These are phyloP conservation scores for Gynostemma pentaphyllum DNA, from an alignment of 306 rosid species.

Conservation along the genomic window DNA sequence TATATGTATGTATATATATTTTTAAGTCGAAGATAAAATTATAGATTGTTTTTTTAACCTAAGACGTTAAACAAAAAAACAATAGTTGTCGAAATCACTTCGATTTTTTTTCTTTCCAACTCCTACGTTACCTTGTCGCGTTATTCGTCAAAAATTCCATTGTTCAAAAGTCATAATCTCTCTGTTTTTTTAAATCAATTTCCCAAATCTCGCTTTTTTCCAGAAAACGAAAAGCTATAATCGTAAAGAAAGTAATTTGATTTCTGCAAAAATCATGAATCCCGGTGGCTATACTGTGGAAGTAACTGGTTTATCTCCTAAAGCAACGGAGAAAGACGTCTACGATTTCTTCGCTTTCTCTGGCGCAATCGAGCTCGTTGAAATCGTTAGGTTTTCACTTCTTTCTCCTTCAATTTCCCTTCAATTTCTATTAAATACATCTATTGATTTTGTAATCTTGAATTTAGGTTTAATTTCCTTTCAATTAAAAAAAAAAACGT, in stretches of 20 bases:
- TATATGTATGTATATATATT: too few relatives aligned
- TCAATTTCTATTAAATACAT: too few relatives aligned
- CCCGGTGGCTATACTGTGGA: constrained; percentile 53
- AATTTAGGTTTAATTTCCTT: too few relatives aligned
- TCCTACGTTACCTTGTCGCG: not conserved
- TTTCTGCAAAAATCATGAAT: constrained; percentile 24
- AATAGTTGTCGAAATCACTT: too few relatives aligned
- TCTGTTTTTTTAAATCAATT: too few relatives aligned
- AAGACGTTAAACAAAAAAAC: too few relatives aligned
- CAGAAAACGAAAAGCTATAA: too few relatives aligned
- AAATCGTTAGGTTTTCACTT: constrained; percentile 43
- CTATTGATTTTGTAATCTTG: too few relatives aligned
- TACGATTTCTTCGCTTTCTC: constrained; percentile 70
- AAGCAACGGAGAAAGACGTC: constrained; percentile 61
- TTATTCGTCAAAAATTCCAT: not conserved
- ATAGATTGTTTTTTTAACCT: too few relatives aligned
- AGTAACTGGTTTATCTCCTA: constrained; percentile 72
- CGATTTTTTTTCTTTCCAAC: too few relatives aligned
- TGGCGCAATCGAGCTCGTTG: constrained; percentile 56
- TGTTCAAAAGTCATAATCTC: not conserved
- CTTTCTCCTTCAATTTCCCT: not conserved
- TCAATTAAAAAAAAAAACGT: not conserved
- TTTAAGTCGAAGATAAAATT: too few relatives aligned
- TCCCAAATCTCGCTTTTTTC: too few relatives aligned
- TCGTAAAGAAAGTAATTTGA: not conserved